Conservation (phyloP, 2,329 filamentous ascomycete genomes). For the Thelonectria rubi region DNA sequence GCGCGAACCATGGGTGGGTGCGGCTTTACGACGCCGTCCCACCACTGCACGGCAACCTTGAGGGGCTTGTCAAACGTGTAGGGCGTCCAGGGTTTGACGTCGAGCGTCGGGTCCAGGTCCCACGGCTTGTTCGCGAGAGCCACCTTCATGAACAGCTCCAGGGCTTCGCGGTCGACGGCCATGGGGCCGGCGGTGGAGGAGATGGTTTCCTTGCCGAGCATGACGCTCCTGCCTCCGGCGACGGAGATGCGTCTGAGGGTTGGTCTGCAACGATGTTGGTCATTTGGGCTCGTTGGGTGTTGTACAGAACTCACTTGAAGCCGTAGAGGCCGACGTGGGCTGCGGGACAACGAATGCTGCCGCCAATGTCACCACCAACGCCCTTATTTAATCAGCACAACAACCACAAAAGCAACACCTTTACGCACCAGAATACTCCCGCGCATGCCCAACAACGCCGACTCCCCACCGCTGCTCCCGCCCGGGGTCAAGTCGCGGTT, state of each 20-base stretch:
- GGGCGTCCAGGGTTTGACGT: conserved; percentile 47
- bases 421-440: conserved; percentile 50
- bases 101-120: conserved; percentile 46
- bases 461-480: conserved; percentile 70
- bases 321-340: conserved; percentile 49
- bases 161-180: conserved; percentile 46
- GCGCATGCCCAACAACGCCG: conserved; percentile 51
- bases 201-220: conserved; percentile 49
- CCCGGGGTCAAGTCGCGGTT: conserved; percentile 69
- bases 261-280: conserved; percentile 37
- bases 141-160: conserved; percentile 50
- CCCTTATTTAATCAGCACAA: conserved; percentile 35
- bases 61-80: conserved; percentile 54
- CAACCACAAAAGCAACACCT: too few relatives aligned
- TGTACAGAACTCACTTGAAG: conserved; percentile 41
- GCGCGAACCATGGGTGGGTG: conserved; percentile 68
- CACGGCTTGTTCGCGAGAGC: conserved; percentile 46
- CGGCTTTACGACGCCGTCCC: conserved; percentile 67
- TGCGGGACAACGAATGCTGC: conserved; percentile 51
- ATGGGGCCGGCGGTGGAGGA: conserved; percentile 47
- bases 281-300: background rate
- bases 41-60: conserved; percentile 68
- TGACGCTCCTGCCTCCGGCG: conserved; percentile 40
- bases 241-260: conserved; percentile 44
- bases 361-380: conserved; percentile 54